Evolutionary conservation across 345 rosid species (phyloP).

Genomic region (Balakata baccata): DNA sequence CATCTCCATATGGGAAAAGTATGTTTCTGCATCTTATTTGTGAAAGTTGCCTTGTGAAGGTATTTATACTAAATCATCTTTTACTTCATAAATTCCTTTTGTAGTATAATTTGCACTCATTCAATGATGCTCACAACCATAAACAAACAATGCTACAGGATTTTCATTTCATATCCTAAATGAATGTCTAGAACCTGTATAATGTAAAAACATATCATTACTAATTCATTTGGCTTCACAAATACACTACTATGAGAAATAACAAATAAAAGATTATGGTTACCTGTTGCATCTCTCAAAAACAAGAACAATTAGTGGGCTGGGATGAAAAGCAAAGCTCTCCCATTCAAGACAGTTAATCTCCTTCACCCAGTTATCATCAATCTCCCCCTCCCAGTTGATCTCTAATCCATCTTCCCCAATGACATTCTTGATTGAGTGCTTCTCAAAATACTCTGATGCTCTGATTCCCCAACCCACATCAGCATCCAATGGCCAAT

Average conservation of each 20-base stretch:
- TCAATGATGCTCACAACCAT: neutral
- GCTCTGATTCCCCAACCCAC: constrained; percentile 94
- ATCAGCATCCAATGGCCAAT: constrained; percentile 94
- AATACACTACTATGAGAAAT: neutral
- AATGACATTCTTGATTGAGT: constrained; percentile 69
- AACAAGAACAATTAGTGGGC: constrained; percentile 68
- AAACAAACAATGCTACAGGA: neutral
- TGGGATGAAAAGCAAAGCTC: constrained; percentile 83
- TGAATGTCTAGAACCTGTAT: neutral
- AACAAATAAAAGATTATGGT: constrained; percentile 1
- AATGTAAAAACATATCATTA: neutral
- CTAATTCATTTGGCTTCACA: neutral
- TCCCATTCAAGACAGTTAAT: constrained; percentile 92
- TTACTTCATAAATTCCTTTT: neutral
- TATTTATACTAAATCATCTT: neutral
- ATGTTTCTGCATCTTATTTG: neutral
- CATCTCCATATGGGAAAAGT: neutral
- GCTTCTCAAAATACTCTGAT: constrained; percentile 82
- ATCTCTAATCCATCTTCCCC: constrained; percentile 79
- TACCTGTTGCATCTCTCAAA: constrained; percentile 81
- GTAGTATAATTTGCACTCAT: neutral
- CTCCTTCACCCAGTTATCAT: constrained; percentile 79
- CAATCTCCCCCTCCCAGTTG: constrained; percentile 91
- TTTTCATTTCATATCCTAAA: neutral
- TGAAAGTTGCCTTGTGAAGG: neutral